phyloP scores from a whole-genome alignment of 73 alveolate species.

The Paramecium primaurelia region DNA sequence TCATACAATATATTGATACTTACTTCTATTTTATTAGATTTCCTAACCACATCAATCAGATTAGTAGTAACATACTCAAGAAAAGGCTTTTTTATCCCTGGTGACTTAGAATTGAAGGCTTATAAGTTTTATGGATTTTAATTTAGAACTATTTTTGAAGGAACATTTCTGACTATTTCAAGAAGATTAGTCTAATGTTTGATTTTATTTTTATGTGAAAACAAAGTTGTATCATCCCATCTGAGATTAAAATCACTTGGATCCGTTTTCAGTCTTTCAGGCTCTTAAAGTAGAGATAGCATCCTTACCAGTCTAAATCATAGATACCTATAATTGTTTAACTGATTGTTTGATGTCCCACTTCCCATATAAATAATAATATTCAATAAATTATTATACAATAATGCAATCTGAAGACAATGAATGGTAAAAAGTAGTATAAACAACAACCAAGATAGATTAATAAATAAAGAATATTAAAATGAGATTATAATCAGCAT shows the following conservation, averaged over 20 bases:
- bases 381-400: neutral
- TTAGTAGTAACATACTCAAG: neutral
- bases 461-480: neutral
- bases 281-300: slow-evolving; percentile 16
- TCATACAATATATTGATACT: neutral
- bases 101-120: neutral
- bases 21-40: neutral
- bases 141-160: neutral
- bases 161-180: neutral
- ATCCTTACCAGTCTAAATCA: neutral
- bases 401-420: neutral
- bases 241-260: slow-evolving; percentile 16
- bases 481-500: neutral
- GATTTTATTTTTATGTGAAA: neutral
- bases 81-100: neutral
- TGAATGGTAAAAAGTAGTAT: neutral
- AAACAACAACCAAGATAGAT: neutral
- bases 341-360: slow-evolving; percentile 29
- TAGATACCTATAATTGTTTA: slow-evolving; percentile 20
- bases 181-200: slow-evolving; percentile 18
- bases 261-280: slow-evolving; percentile 10
- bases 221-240: slow-evolving; percentile 5
- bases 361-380: neutral
- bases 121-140: neutral
- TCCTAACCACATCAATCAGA: neutral